phyloP scores from a whole-genome alignment of 179 eudicot genomes.

The Gypsophila paniculata region DNA sequence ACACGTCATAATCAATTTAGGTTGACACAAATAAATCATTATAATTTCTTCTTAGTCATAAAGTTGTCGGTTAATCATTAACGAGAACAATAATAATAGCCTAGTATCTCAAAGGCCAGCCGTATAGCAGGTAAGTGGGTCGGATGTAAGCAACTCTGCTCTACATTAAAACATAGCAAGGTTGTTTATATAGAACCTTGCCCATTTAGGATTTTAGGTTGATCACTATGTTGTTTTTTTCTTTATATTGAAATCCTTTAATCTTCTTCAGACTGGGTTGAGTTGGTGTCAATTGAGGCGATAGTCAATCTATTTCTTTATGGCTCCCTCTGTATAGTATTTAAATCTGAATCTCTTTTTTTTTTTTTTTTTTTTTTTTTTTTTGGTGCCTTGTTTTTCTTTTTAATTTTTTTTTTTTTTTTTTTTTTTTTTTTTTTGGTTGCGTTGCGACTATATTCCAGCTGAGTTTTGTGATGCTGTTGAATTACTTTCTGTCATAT shows the following conservation, averaged over 20 bases:
- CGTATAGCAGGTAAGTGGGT: background rate
- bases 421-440: too few species aligned
- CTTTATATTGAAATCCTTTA: background rate
- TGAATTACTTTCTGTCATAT: background rate
- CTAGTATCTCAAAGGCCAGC: too few species aligned
- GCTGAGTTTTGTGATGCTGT: background rate
- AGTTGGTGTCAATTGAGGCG: background rate
- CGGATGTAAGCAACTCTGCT: background rate
- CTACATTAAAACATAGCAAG: background rate
- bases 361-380: too few species aligned
- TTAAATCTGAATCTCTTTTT: too few species aligned
- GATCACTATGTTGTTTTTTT: background rate
- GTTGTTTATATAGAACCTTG: too few species aligned
- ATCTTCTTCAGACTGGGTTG: background rate
- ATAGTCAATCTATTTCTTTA: background rate
- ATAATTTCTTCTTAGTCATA: too few species aligned
- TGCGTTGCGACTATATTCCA: background rate
- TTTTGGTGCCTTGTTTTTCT: too few species aligned
- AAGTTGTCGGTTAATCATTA: background rate
- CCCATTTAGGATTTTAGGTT: too few species aligned
- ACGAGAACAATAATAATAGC: background rate
- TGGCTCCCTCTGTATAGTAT: constrained; percentile 4
- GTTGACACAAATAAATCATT: too few species aligned
- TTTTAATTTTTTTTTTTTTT: too few species aligned
- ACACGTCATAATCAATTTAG: too few species aligned